phyloP scores from a whole-genome alignment of 192 early-diverging fungal species.

The Rhizophagus clarus region DNA sequence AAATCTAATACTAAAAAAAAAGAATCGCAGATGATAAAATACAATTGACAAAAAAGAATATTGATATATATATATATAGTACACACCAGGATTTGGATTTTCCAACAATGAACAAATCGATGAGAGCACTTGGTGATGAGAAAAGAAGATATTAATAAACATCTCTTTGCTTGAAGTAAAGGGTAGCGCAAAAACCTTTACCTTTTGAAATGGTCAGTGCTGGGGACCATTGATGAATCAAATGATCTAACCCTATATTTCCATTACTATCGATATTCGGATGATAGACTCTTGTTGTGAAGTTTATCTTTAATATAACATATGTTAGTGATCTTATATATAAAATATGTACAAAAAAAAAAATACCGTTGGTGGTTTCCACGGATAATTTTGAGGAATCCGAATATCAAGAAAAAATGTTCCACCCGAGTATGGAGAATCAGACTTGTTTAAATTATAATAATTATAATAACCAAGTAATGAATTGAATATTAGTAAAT shows the following conservation, averaged over 20 bases:
- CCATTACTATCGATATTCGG: conserved; percentile 99
- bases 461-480: too few relatives aligned
- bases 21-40: too few relatives aligned
- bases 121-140: neutral
- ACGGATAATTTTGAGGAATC: conserved; percentile 97
- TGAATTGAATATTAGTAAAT: too few relatives aligned
- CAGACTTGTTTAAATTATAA: conserved; percentile 34
- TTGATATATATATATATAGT: too few relatives aligned
- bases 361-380: conserved; percentile 94
- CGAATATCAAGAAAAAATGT: conserved; percentile 96
- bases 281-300: conserved; percentile 91
- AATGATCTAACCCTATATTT: conserved; percentile 95
- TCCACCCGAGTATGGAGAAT: conserved; percentile 91
- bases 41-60: too few relatives aligned
- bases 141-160: too few relatives aligned
- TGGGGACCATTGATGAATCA: conserved; percentile 98
- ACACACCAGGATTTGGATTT: neutral
- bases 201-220: conserved; percentile 53
- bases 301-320: too few relatives aligned
- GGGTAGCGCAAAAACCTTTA: too few relatives aligned
- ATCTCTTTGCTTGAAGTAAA: too few relatives aligned
- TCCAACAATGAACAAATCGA: neutral
- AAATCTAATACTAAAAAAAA: too few relatives aligned
- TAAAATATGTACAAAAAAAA: too few relatives aligned
- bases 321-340: too few relatives aligned